Conservation (phyloP, 106 monocot genomes). For the Dendrobium huoshanense region DNA sequence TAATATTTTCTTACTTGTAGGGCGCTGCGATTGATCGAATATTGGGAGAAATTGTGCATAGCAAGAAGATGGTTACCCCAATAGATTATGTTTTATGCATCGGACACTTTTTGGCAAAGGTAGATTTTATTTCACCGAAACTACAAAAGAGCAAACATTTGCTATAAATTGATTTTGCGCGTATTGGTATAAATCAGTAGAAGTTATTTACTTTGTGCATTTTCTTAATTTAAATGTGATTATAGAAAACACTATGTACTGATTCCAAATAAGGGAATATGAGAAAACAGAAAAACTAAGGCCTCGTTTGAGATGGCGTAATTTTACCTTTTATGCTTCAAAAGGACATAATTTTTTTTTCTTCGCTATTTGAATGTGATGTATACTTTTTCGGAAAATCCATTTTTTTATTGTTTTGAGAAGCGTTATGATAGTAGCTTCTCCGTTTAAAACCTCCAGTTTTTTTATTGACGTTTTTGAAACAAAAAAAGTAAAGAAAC, state of each 20-base stretch:
- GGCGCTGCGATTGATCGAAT: slow-evolving; percentile 98
- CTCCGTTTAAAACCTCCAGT: too few relatives aligned
- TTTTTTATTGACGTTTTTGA: too few relatives aligned
- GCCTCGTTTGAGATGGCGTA: too few relatives aligned
- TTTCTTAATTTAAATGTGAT: background rate
- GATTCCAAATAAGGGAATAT: background rate
- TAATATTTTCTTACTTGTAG: slow-evolving; percentile 20
- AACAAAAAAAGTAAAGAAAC: too few relatives aligned
- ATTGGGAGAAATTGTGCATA: slow-evolving; percentile 93
- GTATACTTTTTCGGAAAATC: too few relatives aligned
- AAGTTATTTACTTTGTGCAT: background rate
- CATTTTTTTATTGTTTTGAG: too few relatives aligned
- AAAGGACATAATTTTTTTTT: too few relatives aligned
- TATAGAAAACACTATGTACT: background rate
- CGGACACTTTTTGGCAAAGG: slow-evolving; percentile 99
- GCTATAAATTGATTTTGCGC: background rate
- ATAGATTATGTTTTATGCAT: slow-evolving; percentile 95
- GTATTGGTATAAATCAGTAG: background rate
- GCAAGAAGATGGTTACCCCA: slow-evolving; percentile 88
- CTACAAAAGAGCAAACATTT: background rate
- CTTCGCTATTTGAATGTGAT: too few relatives aligned
- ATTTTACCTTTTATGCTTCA: too few relatives aligned
- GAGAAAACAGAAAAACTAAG: background rate
- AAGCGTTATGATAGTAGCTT: too few relatives aligned
- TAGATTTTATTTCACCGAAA: slow-evolving; percentile 13